A percentile compares a stretch with the other conserved stretches of the same genome.
phyloP scores from a whole-genome alignment of 495 filamentous ascomycete genomes.

The Parmelia sp. region DNA sequence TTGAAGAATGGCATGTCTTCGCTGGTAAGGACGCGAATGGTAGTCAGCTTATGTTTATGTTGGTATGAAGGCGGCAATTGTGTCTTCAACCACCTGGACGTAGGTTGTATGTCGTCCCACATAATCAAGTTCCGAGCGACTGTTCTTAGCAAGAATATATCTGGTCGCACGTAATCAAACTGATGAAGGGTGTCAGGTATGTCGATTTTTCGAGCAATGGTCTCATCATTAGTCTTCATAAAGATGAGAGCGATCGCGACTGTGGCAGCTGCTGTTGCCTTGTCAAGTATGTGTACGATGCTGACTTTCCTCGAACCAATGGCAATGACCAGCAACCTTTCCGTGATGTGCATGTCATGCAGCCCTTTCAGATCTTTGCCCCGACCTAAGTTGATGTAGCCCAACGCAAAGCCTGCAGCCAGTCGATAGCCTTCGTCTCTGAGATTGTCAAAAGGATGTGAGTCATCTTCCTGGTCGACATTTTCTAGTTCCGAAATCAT shows the following conservation, averaged over 20 bases:
- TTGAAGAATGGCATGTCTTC: constrained; percentile 88
- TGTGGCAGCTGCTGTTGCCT: constrained; percentile 82
- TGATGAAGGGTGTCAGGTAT: constrained; percentile 82
- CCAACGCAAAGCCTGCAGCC: constrained; percentile 88
- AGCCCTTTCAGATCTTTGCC: constrained; percentile 82
- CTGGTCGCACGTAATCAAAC: constrained; percentile 91
- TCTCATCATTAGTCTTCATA: constrained; percentile 90
- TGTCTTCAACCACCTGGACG: constrained; percentile 62
- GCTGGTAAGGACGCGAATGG: constrained; percentile 53
- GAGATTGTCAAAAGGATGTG: constrained; percentile 56
- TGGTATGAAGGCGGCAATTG: constrained; percentile 67
- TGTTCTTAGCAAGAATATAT: constrained; percentile 84
- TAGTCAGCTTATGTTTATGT: constrained; percentile 45
- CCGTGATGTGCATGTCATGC: constrained; percentile 88
- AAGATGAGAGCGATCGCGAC: constrained; percentile 90
- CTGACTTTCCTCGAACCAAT: constrained; percentile 82
- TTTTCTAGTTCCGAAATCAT: constrained; percentile 97
- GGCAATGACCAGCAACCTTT: constrained; percentile 76
- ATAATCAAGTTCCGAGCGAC: constrained; percentile 89
- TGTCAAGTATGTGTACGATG: constrained; percentile 83
- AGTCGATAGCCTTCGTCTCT: constrained; percentile 92
- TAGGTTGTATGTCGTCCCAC: constrained; percentile 75
- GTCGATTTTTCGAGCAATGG: constrained; percentile 87
- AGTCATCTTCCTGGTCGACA: constrained; percentile 64
- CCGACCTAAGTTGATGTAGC: constrained; percentile 89